Evolutionary conservation across 1,284 basidiomycete genomes (phyloP).

Genomic region (Mycena citricolor): DNA sequence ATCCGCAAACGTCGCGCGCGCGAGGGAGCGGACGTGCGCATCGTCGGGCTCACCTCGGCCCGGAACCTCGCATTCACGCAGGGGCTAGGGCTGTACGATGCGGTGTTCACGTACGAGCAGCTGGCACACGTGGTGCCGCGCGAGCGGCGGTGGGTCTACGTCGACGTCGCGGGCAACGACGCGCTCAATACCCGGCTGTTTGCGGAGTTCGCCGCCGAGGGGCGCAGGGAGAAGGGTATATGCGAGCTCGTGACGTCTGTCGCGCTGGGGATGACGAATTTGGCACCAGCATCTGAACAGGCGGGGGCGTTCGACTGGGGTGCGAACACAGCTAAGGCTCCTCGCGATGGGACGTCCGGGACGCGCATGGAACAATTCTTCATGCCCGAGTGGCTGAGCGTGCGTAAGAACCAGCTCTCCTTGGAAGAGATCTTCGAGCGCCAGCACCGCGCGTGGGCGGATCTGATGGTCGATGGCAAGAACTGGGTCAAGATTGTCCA

Average conservation of each 20-base stretch:
- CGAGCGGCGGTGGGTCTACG: constrained; percentile 47
- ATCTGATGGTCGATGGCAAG: constrained; percentile 51
- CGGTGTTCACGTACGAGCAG: constrained; percentile 49
- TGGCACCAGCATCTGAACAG: constrained; percentile 43
- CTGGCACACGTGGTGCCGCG: constrained; percentile 32
- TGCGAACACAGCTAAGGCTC: constrained; percentile 38
- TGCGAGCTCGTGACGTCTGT: constrained; percentile 44
- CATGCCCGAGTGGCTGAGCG: constrained; percentile 63
- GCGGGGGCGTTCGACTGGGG: constrained; percentile 35
- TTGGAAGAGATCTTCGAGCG: constrained; percentile 44
- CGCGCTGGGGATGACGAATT: constrained; percentile 53
- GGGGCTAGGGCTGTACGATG: constrained; percentile 51
- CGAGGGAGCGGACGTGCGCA: constrained; percentile 30
- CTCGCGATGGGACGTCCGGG: too few relatives aligned
- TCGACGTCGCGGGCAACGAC: constrained; percentile 62
- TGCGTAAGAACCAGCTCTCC: constrained; percentile 47
- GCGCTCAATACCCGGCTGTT: constrained; percentile 45
- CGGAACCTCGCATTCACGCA: constrained; percentile 55
- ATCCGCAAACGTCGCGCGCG: constrained; percentile 43
- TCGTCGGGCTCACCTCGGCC: constrained; percentile 59
- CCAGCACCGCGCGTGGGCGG: constrained; percentile 55
- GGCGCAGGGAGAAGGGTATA: too few relatives aligned
- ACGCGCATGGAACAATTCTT: constrained; percentile 52
- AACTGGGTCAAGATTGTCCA: constrained; percentile 53
- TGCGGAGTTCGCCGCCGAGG: constrained; percentile 38